Evolutionary conservation across 345 rosid species (phyloP).

Genomic region (Chamaenerion angustifolium): DNA sequence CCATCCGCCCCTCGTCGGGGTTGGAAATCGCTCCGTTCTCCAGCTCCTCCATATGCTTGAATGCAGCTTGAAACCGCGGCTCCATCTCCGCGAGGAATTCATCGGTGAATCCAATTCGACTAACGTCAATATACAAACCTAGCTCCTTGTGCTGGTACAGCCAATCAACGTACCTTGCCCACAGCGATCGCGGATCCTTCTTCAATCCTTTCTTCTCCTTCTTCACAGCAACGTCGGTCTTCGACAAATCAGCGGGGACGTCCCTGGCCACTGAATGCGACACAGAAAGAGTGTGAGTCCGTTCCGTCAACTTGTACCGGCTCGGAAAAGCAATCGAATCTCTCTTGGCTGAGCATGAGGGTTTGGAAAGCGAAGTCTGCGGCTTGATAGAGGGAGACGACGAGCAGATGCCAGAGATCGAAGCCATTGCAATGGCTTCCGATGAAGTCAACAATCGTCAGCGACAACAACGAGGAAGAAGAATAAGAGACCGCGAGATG

Average conservation of each 20-base stretch:
- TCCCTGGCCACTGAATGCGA: conserved; percentile 45
- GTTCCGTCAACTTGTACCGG: conserved; percentile 12
- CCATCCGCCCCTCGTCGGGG: conserved; percentile 98
- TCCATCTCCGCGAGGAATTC: conserved; percentile 74
- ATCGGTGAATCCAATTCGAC: conserved; percentile 76
- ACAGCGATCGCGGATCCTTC: conserved; percentile 50
- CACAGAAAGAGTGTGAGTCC: conserved; percentile 4
- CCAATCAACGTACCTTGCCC: conserved; percentile 88
- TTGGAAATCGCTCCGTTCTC: conserved; percentile 92
- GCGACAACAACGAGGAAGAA: not conserved
- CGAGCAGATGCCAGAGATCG: conserved; percentile 30
- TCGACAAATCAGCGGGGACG: conserved; percentile 29
- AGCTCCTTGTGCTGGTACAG: conserved; percentile 85
- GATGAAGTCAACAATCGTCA: not conserved
- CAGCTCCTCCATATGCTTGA: conserved; percentile 66
- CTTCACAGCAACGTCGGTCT: conserved; percentile 12
- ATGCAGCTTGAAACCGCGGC: conserved; percentile 51
- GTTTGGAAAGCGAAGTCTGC: conserved; percentile 5
- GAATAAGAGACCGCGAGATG: conserved; percentile 13
- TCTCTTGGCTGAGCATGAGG: conserved; percentile 16
- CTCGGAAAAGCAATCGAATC: conserved; percentile 24
- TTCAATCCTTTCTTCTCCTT: conserved; percentile 34
- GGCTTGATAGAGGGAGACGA: conserved; percentile 32
- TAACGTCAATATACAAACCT: conserved; percentile 75
- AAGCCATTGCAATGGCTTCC: conserved; percentile 30